Evolutionary conservation across 768 basidiomycete genomes (phyloP).

Genomic region (Clitopilus passeckerianus): DNA sequence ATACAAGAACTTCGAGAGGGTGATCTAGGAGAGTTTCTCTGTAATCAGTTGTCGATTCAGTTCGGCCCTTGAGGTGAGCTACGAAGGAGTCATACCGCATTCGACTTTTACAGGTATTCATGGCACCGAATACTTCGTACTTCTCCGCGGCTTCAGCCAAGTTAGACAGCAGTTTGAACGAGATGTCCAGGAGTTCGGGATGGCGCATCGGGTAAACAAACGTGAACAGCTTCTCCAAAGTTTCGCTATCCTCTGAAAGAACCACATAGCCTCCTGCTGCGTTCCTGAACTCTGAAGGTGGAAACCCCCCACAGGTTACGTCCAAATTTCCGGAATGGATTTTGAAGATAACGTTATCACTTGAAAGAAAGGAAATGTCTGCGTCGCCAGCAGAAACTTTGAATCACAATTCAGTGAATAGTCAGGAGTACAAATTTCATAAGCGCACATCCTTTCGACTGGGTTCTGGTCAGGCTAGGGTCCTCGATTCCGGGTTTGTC

Average conservation of each 20-base stretch:
- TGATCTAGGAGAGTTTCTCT: no score
- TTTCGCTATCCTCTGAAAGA: constrained; percentile 15
- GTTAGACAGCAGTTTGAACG: constrained; percentile 10
- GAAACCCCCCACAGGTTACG: constrained; percentile 16
- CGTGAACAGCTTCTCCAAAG: constrained; percentile 21
- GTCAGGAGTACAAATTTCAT: no score
- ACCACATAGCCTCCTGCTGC: constrained; percentile 13
- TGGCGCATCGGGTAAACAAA: constrained; percentile 21
- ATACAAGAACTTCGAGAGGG: no score
- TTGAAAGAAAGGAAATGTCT: constrained; percentile 17
- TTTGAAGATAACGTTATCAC: constrained; percentile 15
- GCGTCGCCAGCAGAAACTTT: constrained; percentile 10
- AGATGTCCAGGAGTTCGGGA: constrained; percentile 12
- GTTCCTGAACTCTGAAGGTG: constrained; percentile 13
- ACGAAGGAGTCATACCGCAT: constrained; percentile 15
- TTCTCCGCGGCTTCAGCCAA: constrained; percentile 27
- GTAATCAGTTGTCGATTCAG: no score
- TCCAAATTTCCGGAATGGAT: constrained; percentile 17
- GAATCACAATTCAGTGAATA: no score
- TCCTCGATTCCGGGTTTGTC: no score
- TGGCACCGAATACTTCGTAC: constrained; percentile 22
- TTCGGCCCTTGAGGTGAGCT: no score
- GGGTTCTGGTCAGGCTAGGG: no score
- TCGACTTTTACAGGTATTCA: constrained; percentile 19
- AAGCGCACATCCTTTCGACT: no score